phyloP scores from a whole-genome alignment of 202 grass and related monocot genomes.

The Setaria italica region DNA sequence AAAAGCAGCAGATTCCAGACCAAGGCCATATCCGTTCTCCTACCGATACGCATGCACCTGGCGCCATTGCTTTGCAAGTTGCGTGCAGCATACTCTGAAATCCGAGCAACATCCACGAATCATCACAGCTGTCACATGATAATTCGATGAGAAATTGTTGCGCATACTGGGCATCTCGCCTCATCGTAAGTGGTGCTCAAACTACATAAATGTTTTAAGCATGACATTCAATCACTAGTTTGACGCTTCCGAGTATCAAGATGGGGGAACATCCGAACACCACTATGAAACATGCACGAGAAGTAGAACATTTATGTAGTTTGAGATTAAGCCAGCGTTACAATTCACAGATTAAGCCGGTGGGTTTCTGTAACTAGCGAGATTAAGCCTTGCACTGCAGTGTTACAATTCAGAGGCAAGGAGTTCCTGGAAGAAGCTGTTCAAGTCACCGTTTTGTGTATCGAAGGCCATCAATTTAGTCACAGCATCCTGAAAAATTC shows the following conservation, averaged over 20 bases:
- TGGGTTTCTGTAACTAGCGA: neutral
- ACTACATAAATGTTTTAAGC: neutral
- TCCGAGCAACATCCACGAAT: neutral
- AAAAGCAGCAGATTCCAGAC: neutral
- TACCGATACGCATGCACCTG: neutral
- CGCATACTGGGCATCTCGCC: neutral
- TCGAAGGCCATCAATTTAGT: constrained; percentile 78
- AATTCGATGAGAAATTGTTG: neutral
- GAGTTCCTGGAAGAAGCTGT: constrained; percentile 67
- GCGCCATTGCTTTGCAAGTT: constrained; percentile 7
- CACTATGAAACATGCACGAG: neutral
- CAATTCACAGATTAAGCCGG: neutral
- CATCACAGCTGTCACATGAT: neutral
- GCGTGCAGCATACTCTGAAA: neutral
- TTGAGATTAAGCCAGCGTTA: no score
- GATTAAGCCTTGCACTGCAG: neutral
- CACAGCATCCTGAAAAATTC: constrained; percentile 69
- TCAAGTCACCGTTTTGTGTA: constrained; percentile 62
- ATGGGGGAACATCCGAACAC: neutral
- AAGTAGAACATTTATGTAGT: neutral
- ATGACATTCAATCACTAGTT: neutral
- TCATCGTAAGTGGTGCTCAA: neutral
- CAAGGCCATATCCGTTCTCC: neutral
- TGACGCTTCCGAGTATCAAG: neutral
- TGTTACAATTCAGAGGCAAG: constrained; percentile 38